Conservation (phyloP, 2,329 filamentous ascomycete genomes). For the Ceratocystiopsis sp. region DNA sequence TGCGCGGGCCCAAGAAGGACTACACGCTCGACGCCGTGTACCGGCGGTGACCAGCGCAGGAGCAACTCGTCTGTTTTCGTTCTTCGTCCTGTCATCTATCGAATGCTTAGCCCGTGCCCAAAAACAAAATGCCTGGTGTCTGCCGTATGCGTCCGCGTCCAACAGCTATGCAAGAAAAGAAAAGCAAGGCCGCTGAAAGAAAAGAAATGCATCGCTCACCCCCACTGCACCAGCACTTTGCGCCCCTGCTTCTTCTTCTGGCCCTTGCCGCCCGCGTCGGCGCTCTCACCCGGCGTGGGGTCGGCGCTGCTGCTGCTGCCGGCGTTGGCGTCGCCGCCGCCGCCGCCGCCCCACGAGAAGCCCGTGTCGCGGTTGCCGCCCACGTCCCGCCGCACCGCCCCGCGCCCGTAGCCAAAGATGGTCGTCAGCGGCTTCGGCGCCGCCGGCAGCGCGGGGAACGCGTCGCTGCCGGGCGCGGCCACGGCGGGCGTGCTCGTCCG, state of each 20-base stretch:
- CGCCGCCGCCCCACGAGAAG: constrained; percentile 32
- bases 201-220: constrained; percentile 17
- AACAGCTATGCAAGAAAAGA: background rate
- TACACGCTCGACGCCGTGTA: constrained; percentile 44
- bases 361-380: constrained; percentile 27
- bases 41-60: constrained; percentile 15
- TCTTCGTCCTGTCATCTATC: background rate
- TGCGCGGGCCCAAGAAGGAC: constrained; percentile 58
- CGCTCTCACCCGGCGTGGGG: background rate
- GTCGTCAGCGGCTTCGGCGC: constrained; percentile 52
- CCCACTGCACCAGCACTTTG: constrained; percentile 46
- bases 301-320: constrained; percentile 4
- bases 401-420: constrained; percentile 42
- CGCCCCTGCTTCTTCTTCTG: constrained; percentile 46
- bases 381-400: constrained; percentile 37
- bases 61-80: background rate
- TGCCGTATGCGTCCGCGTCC: background rate
- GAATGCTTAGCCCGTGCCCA: background rate
- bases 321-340: constrained; percentile 7
- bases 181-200: background rate
- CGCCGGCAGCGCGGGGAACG: constrained; percentile 68
- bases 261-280: constrained; percentile 20
- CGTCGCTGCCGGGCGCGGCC: constrained; percentile 28
- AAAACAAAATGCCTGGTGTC: background rate
- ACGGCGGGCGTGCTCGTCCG: too few relatives aligned